Evolutionary conservation across 73 alveolate species (phyloP).

Genomic region (Effrenium voratum): DNA sequence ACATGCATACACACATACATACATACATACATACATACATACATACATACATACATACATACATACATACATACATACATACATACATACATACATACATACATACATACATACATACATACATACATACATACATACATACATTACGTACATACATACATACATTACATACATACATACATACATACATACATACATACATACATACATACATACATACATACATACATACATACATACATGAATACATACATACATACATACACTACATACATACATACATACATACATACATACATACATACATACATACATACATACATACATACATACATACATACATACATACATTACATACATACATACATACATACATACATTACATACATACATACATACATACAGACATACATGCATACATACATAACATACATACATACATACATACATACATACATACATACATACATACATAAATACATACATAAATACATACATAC

Average conservation of each 20-base stretch:
- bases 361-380: background rate
- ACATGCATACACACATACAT: background rate
- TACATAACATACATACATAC: conserved; percentile 22
- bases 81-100: background rate
- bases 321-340: too few relatives aligned
- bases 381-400: conserved; percentile 24
- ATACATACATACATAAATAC: conserved; percentile 5
- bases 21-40: background rate
- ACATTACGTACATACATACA: too few relatives aligned
- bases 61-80: background rate
- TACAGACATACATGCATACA: conserved; percentile 5
- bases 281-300: too few relatives aligned
- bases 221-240: background rate
- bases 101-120: background rate
- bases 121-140: background rate
- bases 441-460: conserved; percentile 17
- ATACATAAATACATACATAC: background rate
- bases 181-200: background rate
- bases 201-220: background rate
- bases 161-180: too few relatives aligned
- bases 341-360: too few relatives aligned
- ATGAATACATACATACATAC: background rate
- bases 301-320: background rate
- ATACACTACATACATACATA: background rate
- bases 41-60: background rate